Base-by-base conservation (phyloP, 306 rosid species). In the Vigna mungo region DNA sequence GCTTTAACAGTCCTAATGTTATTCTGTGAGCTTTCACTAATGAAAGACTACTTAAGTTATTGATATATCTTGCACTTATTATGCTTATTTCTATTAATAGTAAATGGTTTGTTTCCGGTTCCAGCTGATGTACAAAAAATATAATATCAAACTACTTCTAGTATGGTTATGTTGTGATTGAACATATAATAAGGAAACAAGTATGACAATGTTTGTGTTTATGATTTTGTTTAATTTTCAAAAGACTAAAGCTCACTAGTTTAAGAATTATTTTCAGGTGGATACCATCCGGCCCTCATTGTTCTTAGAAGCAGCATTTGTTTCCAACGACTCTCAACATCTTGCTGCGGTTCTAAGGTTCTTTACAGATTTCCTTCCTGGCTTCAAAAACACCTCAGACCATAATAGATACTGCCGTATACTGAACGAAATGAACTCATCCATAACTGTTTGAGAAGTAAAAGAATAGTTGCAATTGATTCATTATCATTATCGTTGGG, bases 331-430 rank as follows among this genome's bases (percentile, higher is more conserved):
- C 83, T 75, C 92, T 2, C 94, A 89, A 81, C 90, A 86, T 85
- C 86, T 92, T 55, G 91, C 98, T 73, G 91, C 99, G 36, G 97
- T 92, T 81, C 82, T 92, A 64, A 90, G 97, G 78, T 96, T 96
- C 89, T 86, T 89, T 36, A 66, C 90, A 36, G 97, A 96, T 82
- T 96, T 91, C 48, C 86, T 83, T 58, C 98, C 99, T 65, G 89
- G 87, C 52, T 91, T 92, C 87, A 84, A 76, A 83, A 76, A 78
- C 80, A 88, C 92, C 55, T 71, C 88, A 4, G 98, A 92, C 77
- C 90, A 96, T 82, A 85, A 37, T 76, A 88, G 89, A 55, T 96
- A 96, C 87, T 72, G 63, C 68, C 87, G 81, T 68, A 89, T 92
- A 71, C 96, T 96, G 76, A 86, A 76, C 54, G 94, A 92, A 83